Evolutionary conservation across 306 rosid species (phyloP).

Genomic region (Lathyrus tuberosus): DNA sequence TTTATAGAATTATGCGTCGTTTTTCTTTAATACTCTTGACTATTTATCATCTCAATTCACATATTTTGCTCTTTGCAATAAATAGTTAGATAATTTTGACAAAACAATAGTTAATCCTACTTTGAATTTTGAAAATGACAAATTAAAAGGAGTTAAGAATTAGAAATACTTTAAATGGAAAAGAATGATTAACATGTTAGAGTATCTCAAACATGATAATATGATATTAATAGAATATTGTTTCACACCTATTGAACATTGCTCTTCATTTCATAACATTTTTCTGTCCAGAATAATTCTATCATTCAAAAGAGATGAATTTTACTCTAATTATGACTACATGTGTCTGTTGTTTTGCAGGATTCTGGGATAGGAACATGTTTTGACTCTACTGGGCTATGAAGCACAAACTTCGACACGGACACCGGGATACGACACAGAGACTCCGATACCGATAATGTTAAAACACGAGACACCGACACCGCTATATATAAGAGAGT

Average conservation of each 20-base stretch:
- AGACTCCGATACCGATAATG: no score
- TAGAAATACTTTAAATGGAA: neutral
- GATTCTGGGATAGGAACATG: slow-evolving; percentile 15
- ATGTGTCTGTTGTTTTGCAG: slow-evolving; percentile 19
- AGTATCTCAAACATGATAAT: slow-evolving; percentile 7
- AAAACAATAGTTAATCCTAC: neutral
- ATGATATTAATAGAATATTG: slow-evolving; percentile 18
- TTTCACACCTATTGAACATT: slow-evolving; percentile 10
- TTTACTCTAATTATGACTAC: slow-evolving; percentile 2
- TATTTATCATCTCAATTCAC: neutral
- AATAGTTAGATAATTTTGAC: neutral
- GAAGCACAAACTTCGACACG: no score
- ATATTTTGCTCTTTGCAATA: neutral
- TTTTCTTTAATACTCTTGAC: neutral
- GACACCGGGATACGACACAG: no score
- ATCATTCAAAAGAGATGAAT: slow-evolving; percentile 1
- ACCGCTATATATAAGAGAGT: no score
- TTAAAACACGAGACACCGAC: no score
- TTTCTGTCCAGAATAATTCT: slow-evolving; percentile 1
- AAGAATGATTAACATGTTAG: neutral
- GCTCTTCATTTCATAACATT: slow-evolving; percentile 26
- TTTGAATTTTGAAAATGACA: neutral
- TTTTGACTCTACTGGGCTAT: slow-evolving; percentile 10
- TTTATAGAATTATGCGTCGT: neutral
- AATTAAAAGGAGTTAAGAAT: neutral